These are phyloP conservation scores for Trichoderma atroviride DNA, from an alignment of 2,329 filamentous ascomycete species.

Conservation along the genomic window DNA sequence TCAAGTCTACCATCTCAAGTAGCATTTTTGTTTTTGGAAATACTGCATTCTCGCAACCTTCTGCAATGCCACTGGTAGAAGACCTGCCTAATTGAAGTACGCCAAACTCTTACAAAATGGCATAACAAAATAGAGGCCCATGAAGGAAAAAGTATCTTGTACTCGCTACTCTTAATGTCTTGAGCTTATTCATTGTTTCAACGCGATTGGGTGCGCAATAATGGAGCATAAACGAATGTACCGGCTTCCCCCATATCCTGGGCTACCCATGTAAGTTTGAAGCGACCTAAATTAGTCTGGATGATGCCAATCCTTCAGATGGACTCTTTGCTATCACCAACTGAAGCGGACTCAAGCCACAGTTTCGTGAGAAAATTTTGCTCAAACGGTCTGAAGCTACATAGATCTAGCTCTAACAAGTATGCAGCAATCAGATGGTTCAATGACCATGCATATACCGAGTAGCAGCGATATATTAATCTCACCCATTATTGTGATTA, in stretches of 20 bases:
- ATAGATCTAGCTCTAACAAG: not conserved
- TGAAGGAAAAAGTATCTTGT: not conserved
- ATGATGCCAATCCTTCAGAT: not conserved
- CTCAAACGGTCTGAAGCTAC: not conserved
- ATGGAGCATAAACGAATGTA: not conserved
- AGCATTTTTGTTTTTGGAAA: not conserved
- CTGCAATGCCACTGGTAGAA: not conserved
- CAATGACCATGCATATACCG: not conserved
- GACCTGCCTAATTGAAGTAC: not conserved
- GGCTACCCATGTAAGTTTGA: not conserved
- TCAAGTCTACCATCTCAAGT: not conserved
- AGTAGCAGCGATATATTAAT: not conserved
- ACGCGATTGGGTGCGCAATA: too few relatives aligned
- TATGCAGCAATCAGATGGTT: not conserved
- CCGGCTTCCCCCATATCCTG: not conserved
- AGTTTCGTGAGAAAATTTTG: not conserved
- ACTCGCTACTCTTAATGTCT: too few relatives aligned
- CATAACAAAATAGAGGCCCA: not conserved
- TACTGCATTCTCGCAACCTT: not conserved
- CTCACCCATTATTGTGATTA: not conserved
- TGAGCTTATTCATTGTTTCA: too few relatives aligned
- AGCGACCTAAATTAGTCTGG: not conserved
- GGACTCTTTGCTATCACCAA: not conserved
- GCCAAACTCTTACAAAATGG: not conserved
- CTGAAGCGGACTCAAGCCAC: not conserved